Evolutionary conservation across 139 green algal species (phyloP), one percentile per base, ranked within the genome.

Genomic region (Chlamydomonas schloesseri): DNA sequence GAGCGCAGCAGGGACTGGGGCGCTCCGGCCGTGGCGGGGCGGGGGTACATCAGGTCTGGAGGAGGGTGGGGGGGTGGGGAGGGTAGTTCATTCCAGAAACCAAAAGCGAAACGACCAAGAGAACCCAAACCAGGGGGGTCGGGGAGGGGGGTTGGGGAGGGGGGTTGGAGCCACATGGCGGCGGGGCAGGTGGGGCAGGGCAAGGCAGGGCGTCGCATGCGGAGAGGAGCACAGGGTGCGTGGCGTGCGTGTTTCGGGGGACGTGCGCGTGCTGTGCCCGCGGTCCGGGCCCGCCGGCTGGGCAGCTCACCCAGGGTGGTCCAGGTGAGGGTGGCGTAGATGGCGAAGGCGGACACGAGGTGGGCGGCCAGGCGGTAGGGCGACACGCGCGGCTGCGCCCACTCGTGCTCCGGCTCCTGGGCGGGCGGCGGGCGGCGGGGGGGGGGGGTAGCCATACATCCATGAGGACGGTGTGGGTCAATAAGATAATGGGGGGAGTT

Each of bases 351-450:
- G 72, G 92, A 97, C 18, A 95, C 96, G 29, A 99, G 96, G 90
- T 99, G 98, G 9, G 94, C 94, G 6, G 98, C 98, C 60, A 99
- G 93, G 82, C 98, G 94, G 93, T 99, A 99, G 20, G 98, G 96
- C 64, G 92, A 97, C 47, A 99, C 98, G 24, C 98, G 93, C 8
- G 97, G 97, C 26, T 93, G 84, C 13, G 93, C 88, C 79, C 95
- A 86, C 84, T 94, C 74, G 28, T 94, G 64, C 81, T 95, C 88
- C 9, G 94, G 93, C 86, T 97, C 92, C 90, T 96, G 81, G 26
- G 80, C n/a, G n/a, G 42, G 42, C 42, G 42, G 6, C 42, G 42
- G 42, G 42, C 42, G 42, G 42, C 42, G 42, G 42, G 42, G 6
- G 42, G 42, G 42, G 42, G 6, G n/a, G n/a, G n/a, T n/a, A n/a